Conservation (phyloP, 352 stramenopile genomes). For the Phytophthora palmivora region DNA sequence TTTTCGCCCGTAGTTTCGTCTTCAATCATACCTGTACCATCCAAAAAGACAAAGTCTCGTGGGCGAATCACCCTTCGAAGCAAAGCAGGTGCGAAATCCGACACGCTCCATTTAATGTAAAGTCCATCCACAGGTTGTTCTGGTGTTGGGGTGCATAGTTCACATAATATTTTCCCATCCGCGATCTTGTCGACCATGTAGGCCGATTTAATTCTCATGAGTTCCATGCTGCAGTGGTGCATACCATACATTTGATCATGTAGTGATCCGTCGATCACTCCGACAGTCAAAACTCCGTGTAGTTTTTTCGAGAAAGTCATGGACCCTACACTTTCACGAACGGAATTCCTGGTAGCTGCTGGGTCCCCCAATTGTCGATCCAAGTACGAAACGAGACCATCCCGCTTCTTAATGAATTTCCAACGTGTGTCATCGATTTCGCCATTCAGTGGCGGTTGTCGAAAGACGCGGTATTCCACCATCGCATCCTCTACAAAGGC, state of each 20-base stretch:
- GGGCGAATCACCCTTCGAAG: constrained; percentile 45
- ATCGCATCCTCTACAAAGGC: constrained; percentile 55
- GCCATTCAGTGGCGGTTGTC: constrained; percentile 31
- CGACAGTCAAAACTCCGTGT: constrained; percentile 38
- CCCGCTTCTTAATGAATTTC: constrained; percentile 59
- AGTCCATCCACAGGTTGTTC: constrained; percentile 61
- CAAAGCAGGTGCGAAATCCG: constrained; percentile 33
- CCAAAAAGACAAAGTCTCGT: constrained; percentile 67
- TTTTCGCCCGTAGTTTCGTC: constrained; percentile 39
- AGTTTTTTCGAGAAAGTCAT: constrained; percentile 46
- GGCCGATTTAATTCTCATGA: constrained; percentile 60
- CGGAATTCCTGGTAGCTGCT: constrained; percentile 11
- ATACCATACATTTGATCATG: constrained; percentile 72
- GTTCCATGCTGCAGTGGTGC: constrained; percentile 52
- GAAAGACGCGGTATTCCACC: constrained; percentile 53
- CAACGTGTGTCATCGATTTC: constrained; percentile 51
- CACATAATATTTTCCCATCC: constrained; percentile 52
- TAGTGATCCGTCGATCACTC: constrained; percentile 41
- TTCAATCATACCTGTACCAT: constrained; percentile 48
- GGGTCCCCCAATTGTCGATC: constrained; percentile 31
- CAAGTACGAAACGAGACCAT: constrained; percentile 33
- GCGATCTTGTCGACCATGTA: constrained; percentile 59
- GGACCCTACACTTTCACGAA: constrained; percentile 31
- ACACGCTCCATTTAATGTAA: constrained; percentile 69
- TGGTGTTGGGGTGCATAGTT: constrained; percentile 41